Base-by-base conservation (phyloP, 2,329 filamentous ascomycete genomes). In the Colletotrichum simmondsii region DNA sequence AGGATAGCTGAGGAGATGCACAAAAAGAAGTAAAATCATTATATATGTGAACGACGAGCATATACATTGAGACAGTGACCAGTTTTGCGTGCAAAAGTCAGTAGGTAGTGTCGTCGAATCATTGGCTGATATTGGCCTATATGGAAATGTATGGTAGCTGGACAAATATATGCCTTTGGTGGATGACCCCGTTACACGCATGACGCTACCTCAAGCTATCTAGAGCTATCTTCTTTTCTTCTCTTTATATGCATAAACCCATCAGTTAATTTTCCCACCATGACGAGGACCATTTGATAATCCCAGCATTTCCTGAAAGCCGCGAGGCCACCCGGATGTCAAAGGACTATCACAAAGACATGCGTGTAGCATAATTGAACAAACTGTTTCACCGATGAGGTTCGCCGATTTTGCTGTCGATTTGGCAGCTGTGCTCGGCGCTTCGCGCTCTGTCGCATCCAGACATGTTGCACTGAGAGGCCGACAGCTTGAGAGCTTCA, bases 331-430 rank as follows among this genome's bases (percentile, higher is more conserved):
- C 35, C 14, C n/a, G 24, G 22, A 26, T 57, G 35, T 37, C 16
- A 59, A 22, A 19, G 53, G n/a, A 42, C n/a, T 28, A 46, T 57
- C 22, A 16, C 32, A 28, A 65, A 62, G 58, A 61, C n/a, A 57
- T 66, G 54, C 59, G 49, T 32, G 30, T 30, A 24, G 60, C 68
- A 32, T 58, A 28, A 42, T 53, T 16, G 12, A 26, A 58, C 32
- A 52, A 24, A 6, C 16, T 19, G 30, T 42, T 26, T 63, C 53
- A 10, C 76, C 74, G 72, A 91, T 91, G 89, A 85, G 89, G 81
- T 85, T 91, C 87, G 89, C 88, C 84, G 92, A 89, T 84, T 90
- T 87, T 79, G 84, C 87, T 75, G 85, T 95, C 80, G 94, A 95
- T 84, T 85, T 93, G 77, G 90, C 92, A 76, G 90, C 92, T 73